These are phyloP conservation scores for Aspergillus quadrilineatus DNA, from an alignment of 2,329 filamentous ascomycete genomes.

Conservation along the genomic window DNA sequence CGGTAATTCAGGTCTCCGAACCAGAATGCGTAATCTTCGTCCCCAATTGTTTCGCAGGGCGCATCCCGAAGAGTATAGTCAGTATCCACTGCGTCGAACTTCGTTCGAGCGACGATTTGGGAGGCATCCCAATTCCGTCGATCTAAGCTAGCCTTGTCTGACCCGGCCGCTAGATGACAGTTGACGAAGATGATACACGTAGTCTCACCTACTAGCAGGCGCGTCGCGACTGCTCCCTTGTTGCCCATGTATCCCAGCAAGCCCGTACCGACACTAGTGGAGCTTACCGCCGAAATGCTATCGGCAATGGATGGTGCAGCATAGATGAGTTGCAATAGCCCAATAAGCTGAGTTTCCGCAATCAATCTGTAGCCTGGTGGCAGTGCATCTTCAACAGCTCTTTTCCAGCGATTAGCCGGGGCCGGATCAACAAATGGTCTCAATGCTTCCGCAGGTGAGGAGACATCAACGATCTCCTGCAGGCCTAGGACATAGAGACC, in stretches of 20 bases:
- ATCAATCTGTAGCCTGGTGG: conserved; percentile 75
- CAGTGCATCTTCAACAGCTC: conserved; percentile 69
- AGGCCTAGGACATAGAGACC: conserved; percentile 87
- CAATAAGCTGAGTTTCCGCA: conserved; percentile 80
- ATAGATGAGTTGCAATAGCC: conserved; percentile 80
- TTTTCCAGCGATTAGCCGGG: conserved; percentile 75
- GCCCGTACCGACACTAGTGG: conserved; percentile 80
- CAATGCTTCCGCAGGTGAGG: conserved; percentile 74
- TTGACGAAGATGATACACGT: conserved; percentile 89
- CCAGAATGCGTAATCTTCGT: conserved; percentile 95
- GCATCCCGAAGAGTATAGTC: conserved; percentile 62
- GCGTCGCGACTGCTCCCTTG: conserved; percentile 82
- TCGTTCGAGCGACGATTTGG: conserved; percentile 73
- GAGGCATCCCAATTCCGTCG: conserved; percentile 85
- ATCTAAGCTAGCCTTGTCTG: conserved; percentile 73
- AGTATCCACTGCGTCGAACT: conserved; percentile 72
- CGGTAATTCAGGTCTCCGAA: conserved; percentile 96
- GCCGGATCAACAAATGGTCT: conserved; percentile 71
- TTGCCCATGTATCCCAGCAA: conserved; percentile 93
- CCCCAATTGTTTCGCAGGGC: conserved; percentile 65
- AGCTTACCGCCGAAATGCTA: conserved; percentile 78
- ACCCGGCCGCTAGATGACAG: conserved; percentile 84
- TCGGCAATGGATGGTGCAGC: conserved; percentile 73
- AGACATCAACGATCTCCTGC: conserved; percentile 89
- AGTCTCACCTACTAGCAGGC: conserved; percentile 83